These are phyloP conservation scores for Penicillium argentinense DNA, from an alignment of 495 filamentous ascomycete genomes.

Conservation along the genomic window DNA sequence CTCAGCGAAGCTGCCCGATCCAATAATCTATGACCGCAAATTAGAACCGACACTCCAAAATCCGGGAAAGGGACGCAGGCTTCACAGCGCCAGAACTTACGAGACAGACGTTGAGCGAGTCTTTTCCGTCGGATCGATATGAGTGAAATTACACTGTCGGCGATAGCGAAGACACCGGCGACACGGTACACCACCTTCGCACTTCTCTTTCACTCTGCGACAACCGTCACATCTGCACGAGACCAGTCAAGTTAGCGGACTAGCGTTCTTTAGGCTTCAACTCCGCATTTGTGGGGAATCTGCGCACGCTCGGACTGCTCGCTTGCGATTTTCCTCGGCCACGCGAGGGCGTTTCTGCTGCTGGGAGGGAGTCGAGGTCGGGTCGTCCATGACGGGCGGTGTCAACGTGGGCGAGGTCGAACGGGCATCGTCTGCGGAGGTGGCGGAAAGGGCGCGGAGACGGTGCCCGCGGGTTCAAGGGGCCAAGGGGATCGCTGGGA, in stretches of 20 bases:
- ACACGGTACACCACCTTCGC: slow-evolving; percentile 53
- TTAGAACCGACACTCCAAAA: slow-evolving; percentile 4
- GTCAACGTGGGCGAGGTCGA: slow-evolving; percentile 24
- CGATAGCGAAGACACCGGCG: slow-evolving; percentile 49
- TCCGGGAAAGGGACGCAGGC: neutral
- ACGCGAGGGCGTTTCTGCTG: slow-evolving; percentile 48
- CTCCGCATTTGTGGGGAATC: neutral
- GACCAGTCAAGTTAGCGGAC: slow-evolving; percentile 10
- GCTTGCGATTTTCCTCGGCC: slow-evolving; percentile 50
- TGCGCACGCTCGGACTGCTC: slow-evolving; percentile 46
- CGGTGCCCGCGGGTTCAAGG: slow-evolving; percentile 1
- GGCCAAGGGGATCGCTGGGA: slow-evolving; percentile 3
- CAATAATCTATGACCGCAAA: slow-evolving; percentile 25
- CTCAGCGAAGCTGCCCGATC: slow-evolving; percentile 37
- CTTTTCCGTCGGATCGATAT: slow-evolving; percentile 42
- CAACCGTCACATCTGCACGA: slow-evolving; percentile 45
- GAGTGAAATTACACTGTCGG: slow-evolving; percentile 49
- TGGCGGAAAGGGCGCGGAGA: slow-evolving; percentile 12
- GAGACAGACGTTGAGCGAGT: slow-evolving; percentile 37
- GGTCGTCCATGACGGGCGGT: slow-evolving; percentile 27
- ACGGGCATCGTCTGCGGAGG: slow-evolving; percentile 29
- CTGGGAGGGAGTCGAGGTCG: slow-evolving; percentile 25
- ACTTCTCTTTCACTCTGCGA: slow-evolving; percentile 52
- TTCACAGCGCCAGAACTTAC: slow-evolving; percentile 25
- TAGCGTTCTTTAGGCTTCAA: neutral